A percentile compares a stretch with the other conserved stretches of the same genome.
Conservation (phyloP, 352 stramenopile species). For the Bremia lactucae region DNA sequence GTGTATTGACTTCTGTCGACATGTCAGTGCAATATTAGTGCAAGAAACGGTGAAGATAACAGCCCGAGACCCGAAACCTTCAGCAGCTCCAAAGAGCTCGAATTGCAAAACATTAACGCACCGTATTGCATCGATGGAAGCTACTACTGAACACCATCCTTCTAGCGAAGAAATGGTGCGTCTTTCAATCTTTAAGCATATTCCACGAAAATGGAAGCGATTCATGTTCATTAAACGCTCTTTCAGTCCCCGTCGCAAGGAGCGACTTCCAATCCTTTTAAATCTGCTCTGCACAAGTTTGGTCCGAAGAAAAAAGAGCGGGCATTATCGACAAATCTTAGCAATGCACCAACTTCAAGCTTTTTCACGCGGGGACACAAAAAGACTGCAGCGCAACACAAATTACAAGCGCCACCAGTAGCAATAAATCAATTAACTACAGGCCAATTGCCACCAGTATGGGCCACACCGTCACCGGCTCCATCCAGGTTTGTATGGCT, state of each 20-base stretch:
- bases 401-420: conserved; percentile 42
- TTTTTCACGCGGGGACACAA: conserved; percentile 52
- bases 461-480: conserved; percentile 50
- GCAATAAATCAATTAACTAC: conserved; percentile 66
- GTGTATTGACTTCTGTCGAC: no score
- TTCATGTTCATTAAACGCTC: no score
- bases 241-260: conserved; percentile 13
- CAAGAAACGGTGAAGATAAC: no score
- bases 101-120: no score
- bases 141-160: no score
- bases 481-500: conserved; percentile 24
- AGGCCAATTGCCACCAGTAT: conserved; percentile 65
- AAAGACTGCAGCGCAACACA: conserved; percentile 26
- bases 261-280: conserved; percentile 56
- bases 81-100: no score
- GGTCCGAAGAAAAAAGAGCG: conserved; percentile 68
- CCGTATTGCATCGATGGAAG: no score
- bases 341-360: conserved; percentile 36
- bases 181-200: no score
- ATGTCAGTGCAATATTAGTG: no score
- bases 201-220: no score
- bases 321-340: conserved; percentile 11
- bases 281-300: conserved; percentile 74
- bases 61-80: no score
- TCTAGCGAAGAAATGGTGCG: no score